These are phyloP conservation scores for Zostera marina DNA, from an alignment of 116 monocot genomes.

Conservation along the genomic window DNA sequence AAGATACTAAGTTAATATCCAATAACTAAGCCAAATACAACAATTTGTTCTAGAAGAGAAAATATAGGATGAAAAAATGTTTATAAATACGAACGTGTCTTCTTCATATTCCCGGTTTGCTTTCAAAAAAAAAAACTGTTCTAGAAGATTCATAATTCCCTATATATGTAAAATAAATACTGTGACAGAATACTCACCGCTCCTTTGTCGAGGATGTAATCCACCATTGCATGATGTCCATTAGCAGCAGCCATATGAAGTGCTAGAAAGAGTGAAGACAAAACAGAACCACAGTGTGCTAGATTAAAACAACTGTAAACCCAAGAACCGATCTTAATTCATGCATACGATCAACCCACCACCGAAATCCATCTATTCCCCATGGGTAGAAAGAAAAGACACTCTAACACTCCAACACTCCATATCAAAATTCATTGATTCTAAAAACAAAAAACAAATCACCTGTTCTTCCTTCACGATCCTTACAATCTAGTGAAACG, in stretches of 20 bases:
- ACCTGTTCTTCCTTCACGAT: constrained; percentile 18
- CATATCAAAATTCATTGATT: background rate
- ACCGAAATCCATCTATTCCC: background rate
- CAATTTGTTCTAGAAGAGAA: too few species aligned
- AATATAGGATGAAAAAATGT: too few species aligned
- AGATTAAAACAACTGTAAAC: background rate
- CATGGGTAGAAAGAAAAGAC: background rate
- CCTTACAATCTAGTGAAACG: constrained; percentile 12
- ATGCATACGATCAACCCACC: too few species aligned
- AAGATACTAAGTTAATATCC: too few species aligned
- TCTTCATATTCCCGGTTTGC: too few species aligned
- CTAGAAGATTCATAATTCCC: too few species aligned
- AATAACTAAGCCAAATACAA: too few species aligned
- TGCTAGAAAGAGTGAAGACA: constrained; percentile 23
- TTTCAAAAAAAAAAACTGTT: too few species aligned
- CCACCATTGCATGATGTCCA: constrained; percentile 76
- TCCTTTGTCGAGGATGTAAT: constrained; percentile 71
- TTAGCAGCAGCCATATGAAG: constrained; percentile 99
- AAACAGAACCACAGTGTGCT: background rate
- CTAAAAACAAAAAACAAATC: background rate
- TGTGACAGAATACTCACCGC: constrained; percentile 28
- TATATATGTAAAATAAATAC: too few species aligned
- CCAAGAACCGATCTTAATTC: background rate
- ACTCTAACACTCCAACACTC: background rate
- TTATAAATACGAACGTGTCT: too few species aligned